Percentiles rank a stretch among this genome's conserved stretches.
phyloP scores from a whole-genome alignment of 176 grass and related monocot species.

The Urochloa ruziziensis region DNA sequence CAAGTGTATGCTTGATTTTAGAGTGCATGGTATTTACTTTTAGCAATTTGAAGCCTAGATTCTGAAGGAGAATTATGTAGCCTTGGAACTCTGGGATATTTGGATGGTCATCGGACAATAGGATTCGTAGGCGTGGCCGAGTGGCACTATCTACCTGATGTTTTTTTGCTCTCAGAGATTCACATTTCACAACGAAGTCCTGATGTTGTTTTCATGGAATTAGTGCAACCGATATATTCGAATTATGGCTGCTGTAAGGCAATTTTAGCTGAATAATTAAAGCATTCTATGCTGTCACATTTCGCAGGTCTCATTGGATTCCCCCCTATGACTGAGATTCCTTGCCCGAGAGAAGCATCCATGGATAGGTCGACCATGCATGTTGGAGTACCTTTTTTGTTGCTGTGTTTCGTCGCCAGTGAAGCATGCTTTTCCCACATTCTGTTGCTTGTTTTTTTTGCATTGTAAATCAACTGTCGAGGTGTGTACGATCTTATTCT shows the following conservation, averaged over 20 bases:
- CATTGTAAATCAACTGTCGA: constrained; percentile 34
- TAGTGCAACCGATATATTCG: not conserved
- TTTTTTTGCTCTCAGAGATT: no score
- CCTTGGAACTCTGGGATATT: not conserved
- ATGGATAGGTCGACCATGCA: constrained; percentile 26
- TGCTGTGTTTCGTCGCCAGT: constrained; percentile 27
- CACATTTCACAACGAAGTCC: not conserved
- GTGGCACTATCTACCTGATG: no score
- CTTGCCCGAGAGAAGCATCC: constrained; percentile 30
- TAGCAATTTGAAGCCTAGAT: not conserved
- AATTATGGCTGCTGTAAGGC: not conserved
- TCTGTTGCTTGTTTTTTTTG: not conserved
- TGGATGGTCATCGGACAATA: not conserved
- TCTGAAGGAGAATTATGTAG: not conserved
- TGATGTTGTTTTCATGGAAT: not conserved
- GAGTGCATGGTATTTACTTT: not conserved
- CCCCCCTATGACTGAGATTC: constrained; percentile 41
- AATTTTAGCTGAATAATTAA: not conserved
- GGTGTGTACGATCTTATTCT: not conserved
- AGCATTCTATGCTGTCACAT: not conserved
- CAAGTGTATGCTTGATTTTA: not conserved
- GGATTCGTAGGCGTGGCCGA: not conserved
- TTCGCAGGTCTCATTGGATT: constrained; percentile 44
- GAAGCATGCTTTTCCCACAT: not conserved
- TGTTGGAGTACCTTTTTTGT: not conserved